Evolutionary conservation across 1,284 basidiomycete genomes (phyloP), one percentile per base, ranked within the genome.

Genomic region (Cryptococcus sp.): DNA sequence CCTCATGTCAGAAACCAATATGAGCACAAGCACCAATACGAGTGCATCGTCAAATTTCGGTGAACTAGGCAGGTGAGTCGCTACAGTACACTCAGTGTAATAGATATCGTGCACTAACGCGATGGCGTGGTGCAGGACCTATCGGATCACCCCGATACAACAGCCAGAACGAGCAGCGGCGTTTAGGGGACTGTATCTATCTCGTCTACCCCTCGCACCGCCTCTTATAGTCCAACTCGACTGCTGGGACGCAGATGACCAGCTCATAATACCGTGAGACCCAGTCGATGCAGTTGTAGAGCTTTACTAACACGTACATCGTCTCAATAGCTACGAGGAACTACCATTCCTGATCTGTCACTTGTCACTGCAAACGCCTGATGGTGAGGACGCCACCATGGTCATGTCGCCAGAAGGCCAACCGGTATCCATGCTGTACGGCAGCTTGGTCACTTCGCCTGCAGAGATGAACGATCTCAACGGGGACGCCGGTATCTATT

Each of bases 291-390:
- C 5, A 17, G 27, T 48, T 20, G 5, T 23, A 0, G 15, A 30
- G 22, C 7, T 3, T 35, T n/a, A 30, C 25, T 25, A 3, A 43
- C 19, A 13, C 50, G 11, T 20, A 39, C 50, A 35, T 8, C n/a
- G 16, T 27, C 17, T 19, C 47, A 40, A 52, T 62, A 79, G 91
- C 54, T 86, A 89, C 73, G 82, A 85, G 65, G 90, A 92, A 68
- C 81, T 92, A 43, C 88, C 90, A 6, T 93, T 91, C 73, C 82
- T 93, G 55, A 82, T 93, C 58, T 88, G 88, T 35, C 88, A 91
- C 69, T 76, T 91, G 54, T 88, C 88, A 17, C 77, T 93, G 23
- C 64, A 73, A 53, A 72, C 70, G 7, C 63, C 66, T 8, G 63
- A 68, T 11, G 73, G 67, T 2, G 67, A 74, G 25, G 70, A 75